Conservation (phyloP, 345 rosid genomes). For the Trapa incisa region DNA sequence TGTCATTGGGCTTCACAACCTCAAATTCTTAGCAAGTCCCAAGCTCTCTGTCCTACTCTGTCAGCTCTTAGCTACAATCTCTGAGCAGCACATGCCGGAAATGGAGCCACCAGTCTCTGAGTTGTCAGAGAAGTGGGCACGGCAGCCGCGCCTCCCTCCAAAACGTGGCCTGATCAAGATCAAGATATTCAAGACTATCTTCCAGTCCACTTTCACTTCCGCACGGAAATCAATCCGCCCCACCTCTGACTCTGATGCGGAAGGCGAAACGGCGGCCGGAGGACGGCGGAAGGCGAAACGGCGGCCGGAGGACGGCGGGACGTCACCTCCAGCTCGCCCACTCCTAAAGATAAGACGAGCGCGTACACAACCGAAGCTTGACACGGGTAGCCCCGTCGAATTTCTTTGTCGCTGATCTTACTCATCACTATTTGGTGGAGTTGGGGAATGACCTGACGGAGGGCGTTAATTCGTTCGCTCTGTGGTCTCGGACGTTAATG, state of each 20-base stretch:
- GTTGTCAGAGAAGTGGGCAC: neutral
- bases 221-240: neutral
- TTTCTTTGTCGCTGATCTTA: neutral
- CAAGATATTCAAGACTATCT: neutral
- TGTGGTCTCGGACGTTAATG: too few relatives aligned
- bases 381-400: neutral
- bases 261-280: neutral
- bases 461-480: neutral
- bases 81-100: too few relatives aligned
- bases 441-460: neutral
- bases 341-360: slow-evolving; percentile 1
- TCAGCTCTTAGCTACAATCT: neutral
- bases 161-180: slow-evolving; percentile 4
- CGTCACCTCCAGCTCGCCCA: slow-evolving; percentile 5
- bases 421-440: too few relatives aligned
- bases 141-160: slow-evolving; percentile 1
- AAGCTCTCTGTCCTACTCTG: neutral
- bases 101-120: neutral
- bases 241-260: neutral
- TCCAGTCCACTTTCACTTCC: neutral
- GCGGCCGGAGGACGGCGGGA: neutral
- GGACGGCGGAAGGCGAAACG: neutral
- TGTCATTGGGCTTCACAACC: too few relatives aligned
- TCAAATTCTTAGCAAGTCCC: neutral
- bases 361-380: slow-evolving; percentile 3